A percentile compares a stretch with the other conserved stretches of the same genome.
phyloP scores from a whole-genome alignment of 768 basidiomycete genomes.

The Russula vinacea region DNA sequence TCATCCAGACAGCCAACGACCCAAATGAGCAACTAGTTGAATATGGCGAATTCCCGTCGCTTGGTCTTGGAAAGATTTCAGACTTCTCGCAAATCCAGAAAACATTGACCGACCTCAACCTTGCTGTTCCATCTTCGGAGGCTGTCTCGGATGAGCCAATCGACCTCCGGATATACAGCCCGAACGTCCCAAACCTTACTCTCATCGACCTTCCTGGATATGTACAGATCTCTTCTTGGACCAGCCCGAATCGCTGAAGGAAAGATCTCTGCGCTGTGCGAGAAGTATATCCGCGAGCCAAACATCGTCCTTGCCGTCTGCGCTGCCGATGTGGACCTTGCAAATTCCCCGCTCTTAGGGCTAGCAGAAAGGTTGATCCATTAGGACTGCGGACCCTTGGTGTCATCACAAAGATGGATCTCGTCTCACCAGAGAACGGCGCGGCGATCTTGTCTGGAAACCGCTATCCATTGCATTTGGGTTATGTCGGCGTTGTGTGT shows the following conservation, averaged over 20 bases:
- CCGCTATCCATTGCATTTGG: slow-evolving; percentile 93
- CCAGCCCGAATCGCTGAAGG: slow-evolving; percentile 91
- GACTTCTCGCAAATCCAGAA: slow-evolving; percentile 91
- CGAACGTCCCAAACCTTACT: slow-evolving; percentile 93
- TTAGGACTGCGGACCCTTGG: slow-evolving; percentile 94
- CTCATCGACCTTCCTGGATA: slow-evolving; percentile 98
- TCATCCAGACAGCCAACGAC: slow-evolving; percentile 80
- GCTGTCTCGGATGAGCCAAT: slow-evolving; percentile 95
- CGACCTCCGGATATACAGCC: slow-evolving; percentile 93
- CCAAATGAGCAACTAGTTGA: slow-evolving; percentile 59
- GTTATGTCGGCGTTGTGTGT: slow-evolving; percentile 95
- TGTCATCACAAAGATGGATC: slow-evolving; percentile 98
- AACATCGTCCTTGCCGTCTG: slow-evolving; percentile 99
- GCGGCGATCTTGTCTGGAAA: slow-evolving; percentile 80
- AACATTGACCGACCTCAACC: slow-evolving; percentile 90
- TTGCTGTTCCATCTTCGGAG: slow-evolving; percentile 84
- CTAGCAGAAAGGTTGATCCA: slow-evolving; percentile 91
- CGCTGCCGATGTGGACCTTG: slow-evolving; percentile 96
- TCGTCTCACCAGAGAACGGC: slow-evolving; percentile 83
- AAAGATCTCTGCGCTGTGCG: slow-evolving; percentile 89
- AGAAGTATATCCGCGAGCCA: slow-evolving; percentile 98
- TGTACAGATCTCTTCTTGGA: slow-evolving; percentile 91
- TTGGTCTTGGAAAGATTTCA: slow-evolving; percentile 85
- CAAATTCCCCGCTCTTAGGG: slow-evolving; percentile 96
- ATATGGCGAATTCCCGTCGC: slow-evolving; percentile 91